These are phyloP conservation scores for Ulmus americana DNA, from an alignment of 331 rosid species.

Conservation along the genomic window DNA sequence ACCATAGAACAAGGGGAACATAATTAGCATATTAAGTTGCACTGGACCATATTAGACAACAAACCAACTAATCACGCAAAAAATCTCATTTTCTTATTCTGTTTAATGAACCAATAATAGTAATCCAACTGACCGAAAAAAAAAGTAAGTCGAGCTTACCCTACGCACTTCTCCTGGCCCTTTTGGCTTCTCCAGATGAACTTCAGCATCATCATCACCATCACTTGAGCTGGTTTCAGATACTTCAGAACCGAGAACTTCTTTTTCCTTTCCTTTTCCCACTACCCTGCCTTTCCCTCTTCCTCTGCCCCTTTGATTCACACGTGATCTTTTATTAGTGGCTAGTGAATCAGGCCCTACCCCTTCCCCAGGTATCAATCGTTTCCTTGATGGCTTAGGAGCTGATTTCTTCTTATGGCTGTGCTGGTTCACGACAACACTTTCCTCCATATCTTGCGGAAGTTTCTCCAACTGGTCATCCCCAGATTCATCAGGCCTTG, in stretches of 20 bases:
- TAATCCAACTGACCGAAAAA: background rate
- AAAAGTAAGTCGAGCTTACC: conserved; percentile 40
- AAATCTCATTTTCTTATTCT: background rate
- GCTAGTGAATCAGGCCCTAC: conserved; percentile 25
- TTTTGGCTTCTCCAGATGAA: conserved; percentile 22
- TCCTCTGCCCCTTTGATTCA: conserved; percentile 32
- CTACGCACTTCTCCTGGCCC: conserved; percentile 44
- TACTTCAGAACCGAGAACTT: conserved; percentile 28
- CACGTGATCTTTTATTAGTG: conserved; percentile 26
- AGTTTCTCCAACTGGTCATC: conserved; percentile 30
- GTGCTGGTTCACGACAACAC: conserved; percentile 23
- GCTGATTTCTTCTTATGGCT: conserved; percentile 27
- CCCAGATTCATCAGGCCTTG: conserved; percentile 34
- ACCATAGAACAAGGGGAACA: background rate
- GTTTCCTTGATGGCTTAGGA: conserved; percentile 43
- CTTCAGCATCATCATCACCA: conserved; percentile 34
- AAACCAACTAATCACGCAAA: background rate
- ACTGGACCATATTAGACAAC: too few species aligned
- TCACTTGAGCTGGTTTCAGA: conserved; percentile 40
- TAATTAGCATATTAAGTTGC: background rate
- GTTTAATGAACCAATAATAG: background rate
- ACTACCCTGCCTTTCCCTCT: conserved; percentile 34
- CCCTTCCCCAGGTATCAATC: conserved; percentile 33
- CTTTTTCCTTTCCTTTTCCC: conserved; percentile 41
- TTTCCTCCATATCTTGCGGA: conserved; percentile 29